A percentile compares a stretch with the other conserved stretches of the same genome.
These are phyloP conservation scores for Colletotrichum somersetense DNA, from an alignment of 2,329 filamentous ascomycete species.

Conservation along the genomic window DNA sequence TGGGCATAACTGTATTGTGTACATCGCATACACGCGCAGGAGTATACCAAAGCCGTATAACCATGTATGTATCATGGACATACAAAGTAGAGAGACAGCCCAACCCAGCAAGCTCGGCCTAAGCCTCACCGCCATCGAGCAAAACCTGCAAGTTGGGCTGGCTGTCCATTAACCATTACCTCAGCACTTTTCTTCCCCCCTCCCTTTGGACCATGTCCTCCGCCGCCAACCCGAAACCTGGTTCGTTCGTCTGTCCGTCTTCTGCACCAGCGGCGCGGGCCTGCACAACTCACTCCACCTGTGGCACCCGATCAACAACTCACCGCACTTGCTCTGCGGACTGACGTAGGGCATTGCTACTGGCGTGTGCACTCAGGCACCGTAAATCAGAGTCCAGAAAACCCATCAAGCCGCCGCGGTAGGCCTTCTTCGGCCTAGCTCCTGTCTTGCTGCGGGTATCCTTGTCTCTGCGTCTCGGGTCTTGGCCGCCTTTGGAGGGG, in stretches of 20 bases:
- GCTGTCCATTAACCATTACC: slow-evolving; percentile 8
- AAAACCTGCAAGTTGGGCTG: background rate
- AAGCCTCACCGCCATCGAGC: slow-evolving; percentile 28
- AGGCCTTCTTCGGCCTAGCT: slow-evolving; percentile 31
- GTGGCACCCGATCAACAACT: background rate
- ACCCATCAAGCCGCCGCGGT: slow-evolving; percentile 12
- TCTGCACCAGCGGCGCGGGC: background rate
- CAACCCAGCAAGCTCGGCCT: background rate
- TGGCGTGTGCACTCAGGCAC: background rate
- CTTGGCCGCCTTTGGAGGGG: too few relatives aligned
- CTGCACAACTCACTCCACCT: background rate
- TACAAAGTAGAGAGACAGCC: background rate
- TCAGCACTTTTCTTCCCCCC: slow-evolving; percentile 13
- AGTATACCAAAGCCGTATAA: too few relatives aligned
- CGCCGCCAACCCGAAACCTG: slow-evolving; percentile 30
- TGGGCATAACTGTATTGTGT: too few relatives aligned
- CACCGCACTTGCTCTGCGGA: slow-evolving; percentile 14
- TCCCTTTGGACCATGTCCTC: background rate
- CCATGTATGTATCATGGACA: too few relatives aligned
- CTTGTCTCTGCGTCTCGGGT: background rate
- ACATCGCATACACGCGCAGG: too few relatives aligned
- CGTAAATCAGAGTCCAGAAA: background rate
- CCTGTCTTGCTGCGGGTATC: background rate
- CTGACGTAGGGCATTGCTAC: background rate
- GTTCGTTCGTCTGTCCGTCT: slow-evolving; percentile 2